Evolutionary conservation across 306 rosid genomes (phyloP), one percentile per base, ranked within the genome.

Genomic region (Psophocarpus tetragonolobus): DNA sequence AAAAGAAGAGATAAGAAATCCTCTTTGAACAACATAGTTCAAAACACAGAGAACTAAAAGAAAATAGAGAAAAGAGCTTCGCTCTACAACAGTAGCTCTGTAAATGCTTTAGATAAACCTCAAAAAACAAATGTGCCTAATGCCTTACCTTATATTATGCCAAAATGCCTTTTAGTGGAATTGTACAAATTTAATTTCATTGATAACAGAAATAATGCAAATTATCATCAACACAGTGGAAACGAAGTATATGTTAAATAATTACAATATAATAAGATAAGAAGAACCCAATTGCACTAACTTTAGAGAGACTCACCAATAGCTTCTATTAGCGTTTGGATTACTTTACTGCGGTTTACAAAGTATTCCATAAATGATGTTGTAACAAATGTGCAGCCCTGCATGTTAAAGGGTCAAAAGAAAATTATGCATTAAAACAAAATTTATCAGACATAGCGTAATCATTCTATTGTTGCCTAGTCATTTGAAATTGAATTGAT

Each of bases 371-470:
- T 6, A 65, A 85, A 91, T 3, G 92, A 84, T 24, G 73, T 73
- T 30, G 76, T 80, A 57, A 95, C 97, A 75, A 26, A 74, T 58
- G 88, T 18, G 85, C 92, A 88, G 71, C 98, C 98, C 98, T 95
- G 87, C 84, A 77, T 83, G 68, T 66, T 48, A 68, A 13, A 20
- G 58, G 48, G 45, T 48, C 74, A 84, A 77, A 13, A 30, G 26
- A 76, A 47, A 82, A 60, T 27, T 35, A 82, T 68, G 67, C 75
- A 64, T 36, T 18, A 30, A 76, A 71, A 45, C 12, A 54, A 45
- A 56, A 41, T 44, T 39, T 44, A 36, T 64, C 21, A 39, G 48
- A 20, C 20, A 45, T 18, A 32, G 75, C 69, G 45, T 15, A 67
- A 50, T 5, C 14, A 50, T 39, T 48, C 44, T 14, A 72, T 41